Evolutionary conservation across 129 eudicot genomes (phyloP), one percentile per base, ranked within the genome.

Genomic region (Artemisia annua): DNA sequence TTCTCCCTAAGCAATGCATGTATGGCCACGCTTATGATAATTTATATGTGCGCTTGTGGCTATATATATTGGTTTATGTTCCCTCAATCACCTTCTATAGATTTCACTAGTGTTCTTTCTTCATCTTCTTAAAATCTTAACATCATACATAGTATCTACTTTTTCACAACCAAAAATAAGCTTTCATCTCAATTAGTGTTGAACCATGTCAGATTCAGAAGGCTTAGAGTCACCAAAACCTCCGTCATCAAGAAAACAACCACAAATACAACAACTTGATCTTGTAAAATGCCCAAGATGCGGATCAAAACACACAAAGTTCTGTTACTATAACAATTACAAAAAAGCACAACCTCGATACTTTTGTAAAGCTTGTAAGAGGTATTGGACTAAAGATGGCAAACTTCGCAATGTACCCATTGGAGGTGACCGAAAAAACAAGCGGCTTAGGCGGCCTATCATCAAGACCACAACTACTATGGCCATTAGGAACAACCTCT

Each of bases 381-480:
- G 97, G 63, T 90, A 91, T 78, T 91, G 97, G 97, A 91, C 97
- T 20, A 85, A 81, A 54, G 97, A 96, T 3, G 97, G 97, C 68
- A 84, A 86, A 35, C 91, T 91, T 59, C 89, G 97, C 1, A 91
- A 84, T 39, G 92, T 91, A 7, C 97, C 96, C 5, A 83, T 86
- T n/a, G 96, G 97, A 19, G 96, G 97, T 54, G 87, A 86, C 76
- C 86, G 96, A 18, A 91, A 88, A 84, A 86, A 91, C 75, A 91
- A 91, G 76, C 91, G 95, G 3, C 81, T 66, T 60, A 78, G 79
- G 20, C 28, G 73, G 5, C 69, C 91, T 9, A 76, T 3, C 28
- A 56, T 74, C 62, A n/a, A 83, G 30, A 3, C 83, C 57, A 20
- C 54, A 30, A 44, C 58, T 30, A 43, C 67, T 24, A 14, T 14